Evolutionary conservation across 768 basidiomycete genomes (phyloP), one percentile per base, ranked within the genome.

Genomic region (Rhodosporidiobolus odoratus): DNA sequence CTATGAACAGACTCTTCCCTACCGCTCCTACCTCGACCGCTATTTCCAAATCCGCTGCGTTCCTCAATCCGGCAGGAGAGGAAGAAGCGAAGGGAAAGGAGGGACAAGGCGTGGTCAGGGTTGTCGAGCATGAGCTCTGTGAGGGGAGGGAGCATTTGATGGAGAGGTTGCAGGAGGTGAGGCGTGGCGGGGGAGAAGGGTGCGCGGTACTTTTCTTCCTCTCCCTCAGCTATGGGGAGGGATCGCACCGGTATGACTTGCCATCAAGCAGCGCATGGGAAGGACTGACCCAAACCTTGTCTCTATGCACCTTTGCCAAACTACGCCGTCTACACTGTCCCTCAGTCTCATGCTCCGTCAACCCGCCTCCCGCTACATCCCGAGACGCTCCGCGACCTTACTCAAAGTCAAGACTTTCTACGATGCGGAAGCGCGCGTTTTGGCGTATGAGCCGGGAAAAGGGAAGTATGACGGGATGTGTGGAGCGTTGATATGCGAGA

Each of bases 331-430:
- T 34, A n/a, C 32, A n/a, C 47, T 40, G 4, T 12, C 27, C 15
- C 27, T 16, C 45, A 72, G 64, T 1, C 59, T 72, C 38, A 76
- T 76, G 76, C 71, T 76, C 12, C 65, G 76, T 41, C 56, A 75
- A 41, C 57, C 71, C 21, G 48, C 35, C 2, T 71, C 68, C 1
- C 23, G 27, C 25, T 76, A 76, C 56, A 69, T 64, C 17, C 38
- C 37, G 30, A 68, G 70, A 64, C 72, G 76, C 32, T 68, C 65
- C 16, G 30, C 34, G 17, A 71, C 71, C 34, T 62, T 76, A 6
- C 68, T 75, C 48, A 76, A 76, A 48, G 67, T 76, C 71, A 76
- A 76, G 58, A 73, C 71, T 15, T 75, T 77, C 71, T 66, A 65
- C 57, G 76, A 77, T 40, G 76, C 76, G 50, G 76, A 77, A 40